Evolutionary conservation across 176 grass and related monocot genomes (phyloP).

Genomic region (Secale cereale): DNA sequence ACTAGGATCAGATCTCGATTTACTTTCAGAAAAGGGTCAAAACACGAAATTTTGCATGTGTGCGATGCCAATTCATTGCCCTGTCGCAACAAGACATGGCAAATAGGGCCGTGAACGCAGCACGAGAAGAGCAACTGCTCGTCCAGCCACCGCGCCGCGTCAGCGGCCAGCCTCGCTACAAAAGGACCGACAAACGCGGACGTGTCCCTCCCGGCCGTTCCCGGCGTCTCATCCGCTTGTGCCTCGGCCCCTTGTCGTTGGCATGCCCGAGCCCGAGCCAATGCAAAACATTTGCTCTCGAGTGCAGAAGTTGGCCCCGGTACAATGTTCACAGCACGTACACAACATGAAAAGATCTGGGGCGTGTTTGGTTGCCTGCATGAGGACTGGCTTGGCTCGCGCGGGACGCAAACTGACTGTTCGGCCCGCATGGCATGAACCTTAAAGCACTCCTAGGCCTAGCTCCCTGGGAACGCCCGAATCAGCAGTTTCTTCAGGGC

Average conservation of each 20-base stretch:
- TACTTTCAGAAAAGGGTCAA: too few relatives aligned
- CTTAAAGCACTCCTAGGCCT: too few relatives aligned
- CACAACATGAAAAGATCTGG: too few relatives aligned
- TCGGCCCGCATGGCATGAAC: too few relatives aligned
- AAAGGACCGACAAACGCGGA: not conserved
- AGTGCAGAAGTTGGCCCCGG: not conserved
- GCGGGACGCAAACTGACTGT: too few relatives aligned
- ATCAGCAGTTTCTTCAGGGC: too few relatives aligned
- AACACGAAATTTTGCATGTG: too few relatives aligned
- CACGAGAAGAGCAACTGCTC: not conserved
- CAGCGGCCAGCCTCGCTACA: not conserved
- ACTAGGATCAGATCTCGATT: too few relatives aligned
- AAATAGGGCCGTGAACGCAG: not conserved
- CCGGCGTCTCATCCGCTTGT: not conserved
- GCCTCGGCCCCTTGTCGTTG: too few relatives aligned
- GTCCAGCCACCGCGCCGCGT: not conserved
- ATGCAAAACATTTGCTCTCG: not conserved
- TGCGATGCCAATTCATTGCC: not conserved
- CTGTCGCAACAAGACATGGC: not conserved
- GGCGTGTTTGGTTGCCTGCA: too few relatives aligned
- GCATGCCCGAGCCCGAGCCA: not conserved
- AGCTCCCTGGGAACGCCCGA: too few relatives aligned
- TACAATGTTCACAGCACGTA: not conserved
- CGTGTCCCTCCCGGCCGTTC: not conserved
- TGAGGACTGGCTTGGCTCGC: too few relatives aligned